phyloP scores from a whole-genome alignment of 331 rosid genomes.

The Phaseolus coccineus region DNA sequence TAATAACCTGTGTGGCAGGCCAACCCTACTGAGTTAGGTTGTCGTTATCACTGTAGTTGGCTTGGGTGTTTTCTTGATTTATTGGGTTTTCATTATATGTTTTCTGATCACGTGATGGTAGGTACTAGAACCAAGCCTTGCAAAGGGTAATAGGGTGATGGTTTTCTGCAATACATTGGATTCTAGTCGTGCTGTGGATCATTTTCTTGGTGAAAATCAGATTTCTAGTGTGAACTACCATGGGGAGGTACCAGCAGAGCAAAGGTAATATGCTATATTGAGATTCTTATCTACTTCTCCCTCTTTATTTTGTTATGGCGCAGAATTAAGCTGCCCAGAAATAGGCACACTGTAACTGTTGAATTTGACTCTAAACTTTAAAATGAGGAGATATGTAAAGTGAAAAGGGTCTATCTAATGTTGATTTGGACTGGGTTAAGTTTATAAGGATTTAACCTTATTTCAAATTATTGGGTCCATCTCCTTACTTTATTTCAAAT shows the following conservation, averaged over 20 bases:
- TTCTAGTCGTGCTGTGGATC: slow-evolving; percentile 99
- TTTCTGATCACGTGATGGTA: slow-evolving; percentile 55
- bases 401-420: background rate
- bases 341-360: background rate
- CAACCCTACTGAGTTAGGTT: background rate
- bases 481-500: background rate
- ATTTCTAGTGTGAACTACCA: slow-evolving; percentile 82
- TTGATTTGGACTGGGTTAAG: background rate
- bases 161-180: slow-evolving; percentile 93
- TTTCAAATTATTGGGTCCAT: background rate
- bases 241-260: slow-evolving; percentile 96
- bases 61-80: slow-evolving; percentile 40
- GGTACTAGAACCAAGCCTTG: slow-evolving; percentile 95
- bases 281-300: slow-evolving; percentile 4
- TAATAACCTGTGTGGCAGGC: background rate
- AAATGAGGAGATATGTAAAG: background rate
- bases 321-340: slow-evolving; percentile 31
- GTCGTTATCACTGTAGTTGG: slow-evolving; percentile 5
- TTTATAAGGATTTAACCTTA: background rate
- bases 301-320: slow-evolving; percentile 1
- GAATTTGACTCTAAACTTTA: slow-evolving; percentile 2
- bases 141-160: slow-evolving; percentile 91
- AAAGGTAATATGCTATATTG: slow-evolving; percentile 62
- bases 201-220: slow-evolving; percentile 88
- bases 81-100: slow-evolving; percentile 20